Percentiles rank a stretch among this genome's conserved stretches.
Evolutionary conservation across 148 eudicot genomes (phyloP).

Genomic region (Rhododendron vialii): DNA sequence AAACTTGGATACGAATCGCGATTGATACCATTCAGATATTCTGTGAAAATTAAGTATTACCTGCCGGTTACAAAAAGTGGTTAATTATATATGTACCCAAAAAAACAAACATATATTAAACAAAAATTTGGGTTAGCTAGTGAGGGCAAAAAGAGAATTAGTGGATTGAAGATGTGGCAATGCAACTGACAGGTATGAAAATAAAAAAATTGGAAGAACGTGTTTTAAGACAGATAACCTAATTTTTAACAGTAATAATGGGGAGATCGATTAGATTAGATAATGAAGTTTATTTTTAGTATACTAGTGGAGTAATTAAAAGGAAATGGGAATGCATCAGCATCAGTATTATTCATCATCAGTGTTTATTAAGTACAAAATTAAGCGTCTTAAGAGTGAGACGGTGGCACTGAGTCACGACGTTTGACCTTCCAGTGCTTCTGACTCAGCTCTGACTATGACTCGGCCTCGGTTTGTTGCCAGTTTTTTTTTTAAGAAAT

Average conservation of each 20-base stretch:
- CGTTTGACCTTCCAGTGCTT: not conserved
- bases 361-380: not conserved
- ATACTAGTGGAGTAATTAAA: not conserved
- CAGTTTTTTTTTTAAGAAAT: not conserved
- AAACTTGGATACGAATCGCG: not conserved
- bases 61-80: not conserved
- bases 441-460: conserved; percentile 21
- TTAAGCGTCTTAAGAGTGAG: not conserved
- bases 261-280: not conserved
- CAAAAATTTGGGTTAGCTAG: not conserved
- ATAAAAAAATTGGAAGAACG: not conserved
- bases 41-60: not conserved
- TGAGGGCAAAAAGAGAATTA: not conserved
- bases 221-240: not conserved
- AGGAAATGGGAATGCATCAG: not conserved
- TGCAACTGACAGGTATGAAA: not conserved
- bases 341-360: not conserved
- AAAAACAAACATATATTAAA: not conserved
- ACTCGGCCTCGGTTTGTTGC: not conserved
- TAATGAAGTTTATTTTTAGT: not conserved
- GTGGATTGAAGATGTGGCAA: not conserved
- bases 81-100: not conserved
- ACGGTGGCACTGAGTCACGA: not conserved
- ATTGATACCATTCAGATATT: not conserved
- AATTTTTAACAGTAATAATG: not conserved